Evolutionary conservation across 2,329 filamentous ascomycete species (phyloP), one percentile per base, ranked within the genome.

Genomic region (Furcasterigmium furcatum): DNA sequence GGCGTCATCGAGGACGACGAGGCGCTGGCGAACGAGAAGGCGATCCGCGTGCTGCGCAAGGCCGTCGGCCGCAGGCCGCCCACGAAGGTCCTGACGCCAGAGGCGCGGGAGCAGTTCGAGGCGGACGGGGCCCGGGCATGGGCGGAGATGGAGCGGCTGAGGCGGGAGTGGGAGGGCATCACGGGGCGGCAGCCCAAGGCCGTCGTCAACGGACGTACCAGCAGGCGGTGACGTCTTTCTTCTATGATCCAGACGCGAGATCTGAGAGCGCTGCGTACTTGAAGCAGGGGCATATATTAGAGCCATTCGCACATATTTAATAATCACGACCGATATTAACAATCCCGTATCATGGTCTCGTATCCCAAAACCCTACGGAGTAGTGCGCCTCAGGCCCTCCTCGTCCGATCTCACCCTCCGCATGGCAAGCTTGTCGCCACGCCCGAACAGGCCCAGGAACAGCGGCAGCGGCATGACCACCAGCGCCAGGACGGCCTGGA

Each of bases 401-500:
- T 66, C 52, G 45, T 79, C 77, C 6, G 66, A 73, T 40, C 53
- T 62, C 5, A 82, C 63, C 38, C 81, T 71, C 46, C 72, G 70
- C 58, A 84, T 63, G 18, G 55, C 57, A 14, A 83, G 62, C 52
- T 72, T 72, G 10, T 80, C 71, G 18, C 52, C 44, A 14, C 82
- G 67, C 0, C 89, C 88, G 61, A 91, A 87, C 36, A 85, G 55
- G 0, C 90, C 89, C 25, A 95, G 61, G 13, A 73, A 76, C 48
- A 95, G 54, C 2, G 88, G 85, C 40, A 87, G 63, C 9, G 88
- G 87, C 36, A 87, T 73, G 9, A 80, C 78, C 8, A 73, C 76
- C 44, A 85, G 61, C 1, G 82, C 81, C 9, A 96, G 47, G 3
- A 89, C 83, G 2, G 88, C 88, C 54, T 91, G 79, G 60, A 96